Evolutionary conservation across 805 yeast genomes (phyloP).

Genomic region (Yarrowia deformans): DNA sequence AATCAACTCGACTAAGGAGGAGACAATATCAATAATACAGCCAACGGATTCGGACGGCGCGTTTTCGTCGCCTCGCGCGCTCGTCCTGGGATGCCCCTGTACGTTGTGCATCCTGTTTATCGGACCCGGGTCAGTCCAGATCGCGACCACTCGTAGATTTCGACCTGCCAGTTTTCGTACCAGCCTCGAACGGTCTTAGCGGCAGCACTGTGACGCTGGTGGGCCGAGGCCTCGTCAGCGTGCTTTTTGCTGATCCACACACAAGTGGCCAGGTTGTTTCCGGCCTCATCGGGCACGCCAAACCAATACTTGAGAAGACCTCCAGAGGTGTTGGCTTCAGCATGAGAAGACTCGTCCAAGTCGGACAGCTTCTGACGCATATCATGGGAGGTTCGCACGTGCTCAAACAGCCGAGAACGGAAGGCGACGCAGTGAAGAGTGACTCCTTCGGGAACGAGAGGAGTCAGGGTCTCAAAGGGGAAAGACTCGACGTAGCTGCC

Average conservation of each 20-base stretch:
- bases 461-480: conserved; percentile 11
- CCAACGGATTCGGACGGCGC: conserved; percentile 16
- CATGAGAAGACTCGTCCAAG: conserved; percentile 51
- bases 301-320: conserved; percentile 55
- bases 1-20: not conserved
- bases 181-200: conserved; percentile 22
- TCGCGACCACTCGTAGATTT: conserved; percentile 16
- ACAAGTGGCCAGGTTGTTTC: conserved; percentile 54
- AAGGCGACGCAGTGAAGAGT: conserved; percentile 48
- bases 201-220: conserved; percentile 13
- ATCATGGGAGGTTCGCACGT: conserved; percentile 47
- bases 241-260: conserved; percentile 51
- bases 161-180: conserved; percentile 37
- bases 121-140: not conserved
- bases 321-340: conserved; percentile 52
- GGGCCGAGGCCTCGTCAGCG: conserved; percentile 44
- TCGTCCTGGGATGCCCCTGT: conserved; percentile 29
- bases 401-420: conserved; percentile 49
- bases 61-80: not conserved
- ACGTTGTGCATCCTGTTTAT: not conserved
- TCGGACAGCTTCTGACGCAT: conserved; percentile 48
- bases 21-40: conserved; percentile 18
- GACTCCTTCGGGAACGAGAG: conserved; percentile 3
- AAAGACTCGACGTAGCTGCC: conserved; percentile 6
- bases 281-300: conserved; percentile 52